These are phyloP conservation scores for Singerocomus inundabilis DNA, from an alignment of 1,284 basidiomycete species.

Conservation along the genomic window DNA sequence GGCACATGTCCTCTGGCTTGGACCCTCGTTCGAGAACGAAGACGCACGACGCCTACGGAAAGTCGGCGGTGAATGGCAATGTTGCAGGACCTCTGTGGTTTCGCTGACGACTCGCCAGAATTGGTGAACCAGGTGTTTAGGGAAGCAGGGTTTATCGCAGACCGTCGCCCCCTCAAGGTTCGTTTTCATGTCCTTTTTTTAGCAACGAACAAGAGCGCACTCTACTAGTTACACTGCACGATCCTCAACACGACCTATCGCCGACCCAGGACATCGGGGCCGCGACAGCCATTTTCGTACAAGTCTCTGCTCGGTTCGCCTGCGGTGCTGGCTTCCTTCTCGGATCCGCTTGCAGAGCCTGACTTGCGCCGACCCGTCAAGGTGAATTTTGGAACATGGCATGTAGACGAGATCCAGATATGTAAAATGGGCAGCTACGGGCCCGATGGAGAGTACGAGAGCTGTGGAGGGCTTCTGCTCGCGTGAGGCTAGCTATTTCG, in stretches of 20 bases:
- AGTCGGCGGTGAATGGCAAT: constrained; percentile 43
- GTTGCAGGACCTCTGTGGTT: constrained; percentile 30
- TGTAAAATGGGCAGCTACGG: constrained; percentile 38
- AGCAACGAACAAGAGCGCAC: not conserved
- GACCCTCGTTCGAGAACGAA: constrained; percentile 37
- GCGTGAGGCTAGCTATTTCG: not conserved
- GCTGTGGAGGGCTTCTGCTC: constrained; percentile 29
- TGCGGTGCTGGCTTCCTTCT: constrained; percentile 17
- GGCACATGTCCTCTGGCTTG: constrained; percentile 62
- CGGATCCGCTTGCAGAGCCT: constrained; percentile 1
- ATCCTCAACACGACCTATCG: constrained; percentile 61
- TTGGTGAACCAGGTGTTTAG: constrained; percentile 43
- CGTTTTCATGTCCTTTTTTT: constrained; percentile 9
- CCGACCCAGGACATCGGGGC: constrained; percentile 36
- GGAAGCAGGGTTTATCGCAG: constrained; percentile 48
- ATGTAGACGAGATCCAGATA: constrained; percentile 34
- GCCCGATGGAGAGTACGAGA: constrained; percentile 32
- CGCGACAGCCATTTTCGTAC: constrained; percentile 48
- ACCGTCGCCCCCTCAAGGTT: constrained; percentile 61
- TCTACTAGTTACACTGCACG: constrained; percentile 62
- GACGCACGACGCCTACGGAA: constrained; percentile 31
- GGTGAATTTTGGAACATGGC: constrained; percentile 32
- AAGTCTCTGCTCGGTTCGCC: constrained; percentile 39
- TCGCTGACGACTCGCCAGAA: constrained; percentile 35
- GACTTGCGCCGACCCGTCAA: constrained; percentile 16